Evolutionary conservation across 2,329 filamentous ascomycete genomes (phyloP), one percentile per base, ranked within the genome.

Genomic region (Whalleya microplaca): DNA sequence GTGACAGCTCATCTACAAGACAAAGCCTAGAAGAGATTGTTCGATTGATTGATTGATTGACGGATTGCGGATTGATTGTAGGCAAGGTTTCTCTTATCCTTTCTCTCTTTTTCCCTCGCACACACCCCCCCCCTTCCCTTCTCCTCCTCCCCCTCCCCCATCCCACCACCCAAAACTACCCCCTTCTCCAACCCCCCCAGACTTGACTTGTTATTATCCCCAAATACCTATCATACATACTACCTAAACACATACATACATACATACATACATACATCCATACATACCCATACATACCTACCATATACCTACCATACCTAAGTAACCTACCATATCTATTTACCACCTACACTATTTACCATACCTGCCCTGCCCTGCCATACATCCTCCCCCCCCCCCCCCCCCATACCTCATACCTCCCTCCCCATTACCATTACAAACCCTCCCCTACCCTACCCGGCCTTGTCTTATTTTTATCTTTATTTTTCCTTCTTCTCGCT

Each of bases 161-260:
- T 56, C 50, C 59, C 56, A 62, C 53, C 51, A 50, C 57, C 53
- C 55, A 58, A 47, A 53, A 37, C 32, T 37, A 42, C 52, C 48
- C 58, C 48, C 57, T 61, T 64, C 58, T 62, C 56, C 56, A 61
- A 62, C 47, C 61, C 53, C 62, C 62, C 48, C 61, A 57, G 32
- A 37, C 32, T 29, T 29, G 27, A 12, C 52, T 54, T 54, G 54
- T 56, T 59, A 54, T 61, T 56, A 56, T 56, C 57, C 52, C 57
- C 50, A 57, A 54, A 56, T 61, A 61, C 59, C 53, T 60, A 42
- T 53, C 53, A 46, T 23, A 55, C 51, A 49, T 37, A 48, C 21
- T 37, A 27, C 23, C 23, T 27, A 27, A n/a, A 27, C 23, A 27
- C 23, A 27, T 27, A 27, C 23, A 4, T 27, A 27, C 23, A 27